phyloP scores from a whole-genome alignment of 1,139 yeast species.

The Kodamaea sp. region DNA sequence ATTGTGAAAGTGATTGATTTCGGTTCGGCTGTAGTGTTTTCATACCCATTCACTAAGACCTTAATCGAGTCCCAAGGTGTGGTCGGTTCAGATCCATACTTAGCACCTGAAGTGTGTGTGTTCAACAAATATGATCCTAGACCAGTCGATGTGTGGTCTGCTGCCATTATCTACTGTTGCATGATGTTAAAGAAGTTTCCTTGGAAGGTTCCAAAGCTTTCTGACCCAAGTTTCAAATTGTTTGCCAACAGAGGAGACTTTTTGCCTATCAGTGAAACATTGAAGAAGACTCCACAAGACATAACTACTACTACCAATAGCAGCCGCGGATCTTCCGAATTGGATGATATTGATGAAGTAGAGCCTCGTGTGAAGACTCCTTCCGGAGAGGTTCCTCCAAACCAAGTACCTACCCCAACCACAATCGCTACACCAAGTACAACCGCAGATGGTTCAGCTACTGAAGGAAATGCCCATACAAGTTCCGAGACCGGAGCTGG shows the following conservation, averaged over 20 bases:
- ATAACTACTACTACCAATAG: conserved; percentile 6
- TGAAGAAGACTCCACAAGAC: conserved; percentile 41
- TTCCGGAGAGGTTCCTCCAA: no score
- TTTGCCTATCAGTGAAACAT: conserved; percentile 40
- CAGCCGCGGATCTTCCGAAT: conserved; percentile 14
- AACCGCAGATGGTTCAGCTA: conserved; percentile 19
- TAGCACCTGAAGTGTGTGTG: conserved; percentile 93
- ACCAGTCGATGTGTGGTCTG: conserved; percentile 94
- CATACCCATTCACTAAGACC: conserved; percentile 83
- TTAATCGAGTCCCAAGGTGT: conserved; percentile 84
- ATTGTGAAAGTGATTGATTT: conserved; percentile 89
- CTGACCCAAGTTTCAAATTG: conserved; percentile 79
- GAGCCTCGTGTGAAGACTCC: neutral
- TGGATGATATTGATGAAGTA: conserved; percentile 38
- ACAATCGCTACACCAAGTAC: conserved; percentile 1
- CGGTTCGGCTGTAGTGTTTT: conserved; percentile 91
- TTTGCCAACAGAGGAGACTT: conserved; percentile 55
- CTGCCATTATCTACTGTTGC: conserved; percentile 90
- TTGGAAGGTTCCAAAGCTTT: conserved; percentile 91
- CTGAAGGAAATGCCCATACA: conserved; percentile 48
- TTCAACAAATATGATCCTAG: conserved; percentile 83
- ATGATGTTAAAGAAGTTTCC: conserved; percentile 94
- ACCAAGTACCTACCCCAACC: neutral
- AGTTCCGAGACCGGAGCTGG: conserved; percentile 69
- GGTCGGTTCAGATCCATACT: conserved; percentile 91